Evolutionary conservation across 1,284 basidiomycete genomes (phyloP), one percentile per base, ranked within the genome.

Genomic region (Pseudozyma sp.): DNA sequence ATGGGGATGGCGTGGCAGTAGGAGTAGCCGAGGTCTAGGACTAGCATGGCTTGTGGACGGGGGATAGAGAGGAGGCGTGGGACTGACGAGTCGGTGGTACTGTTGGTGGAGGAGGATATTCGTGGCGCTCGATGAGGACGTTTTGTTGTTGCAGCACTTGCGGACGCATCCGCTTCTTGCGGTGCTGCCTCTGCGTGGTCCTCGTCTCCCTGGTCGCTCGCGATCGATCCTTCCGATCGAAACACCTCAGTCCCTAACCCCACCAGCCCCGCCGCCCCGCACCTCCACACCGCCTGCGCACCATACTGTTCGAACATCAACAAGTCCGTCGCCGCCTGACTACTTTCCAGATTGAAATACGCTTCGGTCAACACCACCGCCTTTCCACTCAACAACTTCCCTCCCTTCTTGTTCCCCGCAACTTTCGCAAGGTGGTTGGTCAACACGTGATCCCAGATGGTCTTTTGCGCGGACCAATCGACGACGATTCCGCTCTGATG

Each of bases 231-330:
- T 44, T 52, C 39, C 50, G 56, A 33, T 13, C 45, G 33, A 40
- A 53, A 63, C 3, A 45, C 35, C 35, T 58, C 52, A 1, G 43
- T 70, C 5, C 57, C 66, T 30, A 68, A 35, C 4, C 45, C 57
- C 1, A 53, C 61, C 31, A 62, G 17, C 31, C 30, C 43, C n/a
- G 66, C 63, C 59, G 68, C 68, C 5, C 55, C 53, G 65, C 64
- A 65, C 37, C 94, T 89, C 84, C 90, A 88, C 83, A 93, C 93
- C 48, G 92, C 90, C 46, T 88, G 87, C 81, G 96, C 97, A 79
- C 95, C 94, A 86, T 95, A 98, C 85, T 97, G 94, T 81, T 98
- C 95, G 79, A 97, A 97, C 0, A 96, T 87, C 82, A 98, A 92
- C 85, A 97, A 92, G 84, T 97, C 95, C 74, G 94, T 94, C 42